Conservation (phyloP, 148 eudicot genomes). For the Mesembryanthemum crystallinum region DNA sequence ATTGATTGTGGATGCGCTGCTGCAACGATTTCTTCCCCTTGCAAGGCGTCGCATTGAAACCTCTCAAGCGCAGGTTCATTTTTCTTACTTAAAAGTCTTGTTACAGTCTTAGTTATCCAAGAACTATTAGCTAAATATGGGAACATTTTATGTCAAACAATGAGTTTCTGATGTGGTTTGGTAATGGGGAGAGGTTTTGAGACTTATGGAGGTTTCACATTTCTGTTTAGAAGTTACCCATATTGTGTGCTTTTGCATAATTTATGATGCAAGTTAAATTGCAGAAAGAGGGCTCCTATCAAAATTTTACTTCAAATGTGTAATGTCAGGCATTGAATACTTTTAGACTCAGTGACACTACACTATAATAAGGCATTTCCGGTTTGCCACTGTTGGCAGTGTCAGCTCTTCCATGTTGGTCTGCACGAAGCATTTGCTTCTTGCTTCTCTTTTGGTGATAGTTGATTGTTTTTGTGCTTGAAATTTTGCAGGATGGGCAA, state of each 20-base stretch:
- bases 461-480: conserved; percentile 16
- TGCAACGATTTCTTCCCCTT: conserved; percentile 95
- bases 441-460: neutral
- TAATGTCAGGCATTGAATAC: neutral
- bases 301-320: neutral
- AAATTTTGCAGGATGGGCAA: conserved; percentile 82
- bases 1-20: conserved; percentile 88
- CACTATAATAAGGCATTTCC: no score
- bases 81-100: neutral
- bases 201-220: neutral
- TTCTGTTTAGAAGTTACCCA: neutral
- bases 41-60: conserved; percentile 98
- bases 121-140: neutral
- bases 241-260: conserved; percentile 4
- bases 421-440: no score
- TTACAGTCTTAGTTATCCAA: neutral
- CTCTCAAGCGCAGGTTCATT: conserved; percentile 85
- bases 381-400: neutral
- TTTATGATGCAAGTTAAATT: neutral
- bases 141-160: no score
- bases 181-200: neutral
- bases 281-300: neutral
- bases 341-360: neutral
- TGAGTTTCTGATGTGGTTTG: neutral
- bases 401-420: neutral